These are phyloP conservation scores for Silene conica DNA, from an alignment of 148 eudicot species.

Conservation along the genomic window DNA sequence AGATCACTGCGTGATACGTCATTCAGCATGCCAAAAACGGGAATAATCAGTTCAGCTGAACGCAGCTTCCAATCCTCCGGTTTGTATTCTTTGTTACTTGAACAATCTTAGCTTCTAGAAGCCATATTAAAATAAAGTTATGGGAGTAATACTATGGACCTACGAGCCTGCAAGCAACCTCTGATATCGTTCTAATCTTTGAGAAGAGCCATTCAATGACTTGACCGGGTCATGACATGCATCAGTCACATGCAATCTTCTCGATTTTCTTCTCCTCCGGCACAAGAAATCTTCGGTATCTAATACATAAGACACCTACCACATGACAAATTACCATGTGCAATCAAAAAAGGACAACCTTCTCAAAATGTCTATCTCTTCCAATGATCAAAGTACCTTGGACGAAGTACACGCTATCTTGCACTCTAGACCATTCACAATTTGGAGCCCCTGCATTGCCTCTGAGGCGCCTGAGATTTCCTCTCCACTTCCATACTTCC, in stretches of 20 bases:
- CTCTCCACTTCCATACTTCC: slow-evolving; percentile 37
- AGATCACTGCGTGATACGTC: not conserved
- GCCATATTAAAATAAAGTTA: not conserved
- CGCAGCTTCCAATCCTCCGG: slow-evolving; percentile 11
- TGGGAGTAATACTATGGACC: not conserved
- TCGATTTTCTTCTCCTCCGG: slow-evolving; percentile 37
- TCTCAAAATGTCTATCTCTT: slow-evolving; percentile 34
- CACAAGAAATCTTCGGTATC: slow-evolving; percentile 71
- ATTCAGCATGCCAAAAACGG: not conserved
- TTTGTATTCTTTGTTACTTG: not conserved
- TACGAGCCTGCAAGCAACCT: slow-evolving; percentile 24
- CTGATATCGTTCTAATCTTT: slow-evolving; percentile 35
- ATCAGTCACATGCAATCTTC: slow-evolving; percentile 27
- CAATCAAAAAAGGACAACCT: slow-evolving; percentile 18
- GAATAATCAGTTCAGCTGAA: not conserved
- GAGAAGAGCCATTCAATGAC: slow-evolving; percentile 28
- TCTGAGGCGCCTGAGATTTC: slow-evolving; percentile 35
- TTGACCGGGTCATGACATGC: slow-evolving; percentile 38
- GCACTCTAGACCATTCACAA: slow-evolving; percentile 73
- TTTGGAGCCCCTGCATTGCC: slow-evolving; percentile 60
- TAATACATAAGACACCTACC: slow-evolving; percentile 70
- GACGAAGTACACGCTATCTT: slow-evolving; percentile 58
- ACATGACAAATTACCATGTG: slow-evolving; percentile 21
- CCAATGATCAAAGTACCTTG: slow-evolving; percentile 52
- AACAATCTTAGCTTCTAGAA: slow-evolving; percentile 11